phyloP scores from a whole-genome alignment of 176 grass and related monocot genomes.

The Aegilops sharonensis region DNA sequence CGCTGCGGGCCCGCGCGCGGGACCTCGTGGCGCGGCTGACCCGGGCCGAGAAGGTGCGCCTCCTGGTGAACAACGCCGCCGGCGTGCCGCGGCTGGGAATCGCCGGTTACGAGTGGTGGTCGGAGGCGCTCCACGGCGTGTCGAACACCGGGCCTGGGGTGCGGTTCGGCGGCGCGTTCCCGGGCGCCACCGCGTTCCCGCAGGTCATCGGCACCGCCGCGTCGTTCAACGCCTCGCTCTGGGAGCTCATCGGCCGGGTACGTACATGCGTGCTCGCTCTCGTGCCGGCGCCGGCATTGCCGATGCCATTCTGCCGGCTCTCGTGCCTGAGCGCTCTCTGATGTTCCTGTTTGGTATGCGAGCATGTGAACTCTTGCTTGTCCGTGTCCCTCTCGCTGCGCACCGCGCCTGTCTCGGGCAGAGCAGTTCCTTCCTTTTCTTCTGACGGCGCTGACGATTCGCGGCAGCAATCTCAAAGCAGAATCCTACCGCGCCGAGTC shows the following conservation, averaged over 20 bases:
- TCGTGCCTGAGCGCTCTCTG: neutral
- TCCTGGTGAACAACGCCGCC: constrained; percentile 84
- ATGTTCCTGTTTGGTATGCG: neutral
- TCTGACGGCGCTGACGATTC: neutral
- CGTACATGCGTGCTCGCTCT: neutral
- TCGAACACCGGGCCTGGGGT: constrained; percentile 59
- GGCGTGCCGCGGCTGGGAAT: constrained; percentile 65
- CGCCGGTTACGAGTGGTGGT: constrained; percentile 85
- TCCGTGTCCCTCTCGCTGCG: neutral
- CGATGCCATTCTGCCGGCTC: neutral
- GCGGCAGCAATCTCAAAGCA: neutral
- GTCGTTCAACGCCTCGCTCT: constrained; percentile 77
- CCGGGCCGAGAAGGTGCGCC: constrained; percentile 62
- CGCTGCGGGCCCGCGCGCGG: constrained; percentile 26
- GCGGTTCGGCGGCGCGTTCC: constrained; percentile 62
- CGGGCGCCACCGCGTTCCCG: constrained; percentile 86
- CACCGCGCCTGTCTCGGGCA: neutral
- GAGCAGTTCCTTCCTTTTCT: neutral
- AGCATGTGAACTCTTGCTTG: constrained; percentile 7
- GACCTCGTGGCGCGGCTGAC: constrained; percentile 67
- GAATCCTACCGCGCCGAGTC: neutral
- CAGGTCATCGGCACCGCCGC: constrained; percentile 90
- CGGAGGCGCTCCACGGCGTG: constrained; percentile 90
- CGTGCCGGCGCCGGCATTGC: neutral
- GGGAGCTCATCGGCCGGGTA: constrained; percentile 88